Evolutionary conservation across 257 asterid genomes (phyloP).

Genomic region (Penstemon eatonii): DNA sequence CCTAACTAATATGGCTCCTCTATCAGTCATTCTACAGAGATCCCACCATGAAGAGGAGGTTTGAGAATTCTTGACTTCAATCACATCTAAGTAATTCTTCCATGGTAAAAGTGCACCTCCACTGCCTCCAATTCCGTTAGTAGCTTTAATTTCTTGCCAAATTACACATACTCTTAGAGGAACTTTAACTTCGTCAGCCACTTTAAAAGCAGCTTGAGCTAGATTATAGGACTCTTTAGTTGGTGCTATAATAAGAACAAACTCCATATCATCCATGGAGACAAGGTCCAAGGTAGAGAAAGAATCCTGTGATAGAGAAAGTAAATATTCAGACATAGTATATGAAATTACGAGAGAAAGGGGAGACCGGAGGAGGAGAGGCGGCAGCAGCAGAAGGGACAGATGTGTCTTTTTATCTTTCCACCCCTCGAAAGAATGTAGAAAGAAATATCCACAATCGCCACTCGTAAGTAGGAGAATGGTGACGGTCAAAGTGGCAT

Average conservation of each 20-base stretch:
- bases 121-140: slow-evolving; percentile 37
- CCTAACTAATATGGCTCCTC: slow-evolving; percentile 86
- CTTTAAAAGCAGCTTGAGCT: slow-evolving; percentile 68
- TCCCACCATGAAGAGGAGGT: slow-evolving; percentile 82
- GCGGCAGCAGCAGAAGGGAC: background rate
- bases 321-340: background rate
- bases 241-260: slow-evolving; percentile 83
- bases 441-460: slow-evolving; percentile 2
- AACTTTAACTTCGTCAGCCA: slow-evolving; percentile 53
- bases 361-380: background rate
- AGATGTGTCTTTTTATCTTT: too few species aligned
- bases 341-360: background rate
- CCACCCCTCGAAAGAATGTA: background rate
- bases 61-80: slow-evolving; percentile 43
- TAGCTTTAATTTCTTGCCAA: slow-evolving; percentile 52
- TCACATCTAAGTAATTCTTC: slow-evolving; percentile 58
- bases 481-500: slow-evolving; percentile 21
- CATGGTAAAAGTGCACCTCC: slow-evolving; percentile 54
- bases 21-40: slow-evolving; percentile 61
- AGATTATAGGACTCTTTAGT: slow-evolving; percentile 57
- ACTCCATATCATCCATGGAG: slow-evolving; percentile 57
- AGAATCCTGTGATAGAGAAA: slow-evolving; percentile 43
- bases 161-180: slow-evolving; percentile 62
- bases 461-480: background rate
- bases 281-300: slow-evolving; percentile 79